Evolutionary conservation across 768 basidiomycete species (phyloP).

Genomic region (Russula olivacea): DNA sequence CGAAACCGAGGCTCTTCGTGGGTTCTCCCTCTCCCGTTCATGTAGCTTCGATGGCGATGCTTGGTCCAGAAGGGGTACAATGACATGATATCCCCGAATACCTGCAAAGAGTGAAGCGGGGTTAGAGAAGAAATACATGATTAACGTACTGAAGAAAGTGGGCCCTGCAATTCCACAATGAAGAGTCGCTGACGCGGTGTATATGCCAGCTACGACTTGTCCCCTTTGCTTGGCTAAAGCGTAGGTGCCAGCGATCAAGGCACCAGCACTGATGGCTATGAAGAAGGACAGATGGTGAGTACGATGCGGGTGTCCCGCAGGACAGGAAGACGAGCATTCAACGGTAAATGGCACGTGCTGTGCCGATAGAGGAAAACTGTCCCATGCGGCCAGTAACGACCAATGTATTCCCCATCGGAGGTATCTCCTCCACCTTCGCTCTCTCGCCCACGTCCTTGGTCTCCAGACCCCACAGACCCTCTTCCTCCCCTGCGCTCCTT

Average conservation of each 20-base stretch:
- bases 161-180: slow-evolving; percentile 69
- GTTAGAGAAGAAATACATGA: background rate
- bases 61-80: slow-evolving; percentile 55
- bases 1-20: slow-evolving; percentile 29
- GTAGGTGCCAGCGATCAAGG: slow-evolving; percentile 39
- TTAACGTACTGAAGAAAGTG: slow-evolving; percentile 69
- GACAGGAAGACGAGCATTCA: slow-evolving; percentile 52
- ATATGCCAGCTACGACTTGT: slow-evolving; percentile 38
- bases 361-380: too few relatives aligned
- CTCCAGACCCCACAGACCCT: slow-evolving; percentile 51
- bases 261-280: slow-evolving; percentile 56
- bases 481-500: slow-evolving; percentile 32
- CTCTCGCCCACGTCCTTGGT: slow-evolving; percentile 56
- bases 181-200: slow-evolving; percentile 52
- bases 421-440: slow-evolving; percentile 47
- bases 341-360: too few relatives aligned
- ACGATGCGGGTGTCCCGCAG: slow-evolving; percentile 25
- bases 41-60: slow-evolving; percentile 45
- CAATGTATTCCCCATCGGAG: slow-evolving; percentile 45
- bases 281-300: slow-evolving; percentile 25
- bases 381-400: slow-evolving; percentile 19
- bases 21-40: slow-evolving; percentile 38
- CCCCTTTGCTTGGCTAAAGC: slow-evolving; percentile 45
- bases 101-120: slow-evolving; percentile 37
- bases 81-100: slow-evolving; percentile 67